phyloP scores from a whole-genome alignment of 2,329 filamentous ascomycete genomes.

The Cercospora janseana region DNA sequence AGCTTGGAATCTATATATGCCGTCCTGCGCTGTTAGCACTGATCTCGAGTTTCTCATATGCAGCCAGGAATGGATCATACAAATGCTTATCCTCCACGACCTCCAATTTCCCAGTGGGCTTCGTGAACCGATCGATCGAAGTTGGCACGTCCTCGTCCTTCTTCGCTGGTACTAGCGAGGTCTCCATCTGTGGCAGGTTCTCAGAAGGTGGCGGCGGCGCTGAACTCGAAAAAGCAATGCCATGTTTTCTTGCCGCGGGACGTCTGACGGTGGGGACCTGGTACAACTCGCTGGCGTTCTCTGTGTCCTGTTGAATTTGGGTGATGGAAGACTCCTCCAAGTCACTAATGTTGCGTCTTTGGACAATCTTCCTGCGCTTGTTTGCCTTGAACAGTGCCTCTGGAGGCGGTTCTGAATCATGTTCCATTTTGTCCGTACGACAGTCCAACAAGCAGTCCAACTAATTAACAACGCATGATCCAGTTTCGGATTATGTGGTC shows the following conservation, averaged over 20 bases:
- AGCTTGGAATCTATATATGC: conserved; percentile 80
- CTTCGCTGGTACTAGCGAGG: conserved; percentile 18
- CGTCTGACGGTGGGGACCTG: conserved; percentile 16
- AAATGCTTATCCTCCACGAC: conserved; percentile 70
- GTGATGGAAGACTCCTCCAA: conserved; percentile 19
- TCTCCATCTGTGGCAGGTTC: conserved; percentile 1
- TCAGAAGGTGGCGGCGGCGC: background rate
- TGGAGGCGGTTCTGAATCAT: background rate
- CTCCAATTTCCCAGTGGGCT: conserved; percentile 66
- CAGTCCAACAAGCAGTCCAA: too few relatives aligned
- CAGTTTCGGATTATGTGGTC: too few relatives aligned
- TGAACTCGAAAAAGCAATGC: conserved; percentile 32
- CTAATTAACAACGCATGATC: too few relatives aligned
- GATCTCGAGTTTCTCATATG: conserved; percentile 15
- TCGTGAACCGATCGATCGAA: conserved; percentile 61
- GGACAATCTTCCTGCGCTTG: conserved; percentile 53
- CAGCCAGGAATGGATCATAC: conserved; percentile 55
- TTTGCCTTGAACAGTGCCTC: conserved; percentile 47
- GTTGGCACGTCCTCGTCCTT: conserved; percentile 25
- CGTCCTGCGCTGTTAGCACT: conserved; percentile 71
- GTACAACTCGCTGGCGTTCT: background rate
- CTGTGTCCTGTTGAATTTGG: background rate
- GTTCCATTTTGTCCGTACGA: conserved; percentile 8
- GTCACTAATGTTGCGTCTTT: conserved; percentile 42
- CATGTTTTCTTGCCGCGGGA: conserved; percentile 29